Evolutionary conservation across 139 green algal species (phyloP), one percentile per base, ranked within the genome.

Genomic region (Closterium sp.): DNA sequence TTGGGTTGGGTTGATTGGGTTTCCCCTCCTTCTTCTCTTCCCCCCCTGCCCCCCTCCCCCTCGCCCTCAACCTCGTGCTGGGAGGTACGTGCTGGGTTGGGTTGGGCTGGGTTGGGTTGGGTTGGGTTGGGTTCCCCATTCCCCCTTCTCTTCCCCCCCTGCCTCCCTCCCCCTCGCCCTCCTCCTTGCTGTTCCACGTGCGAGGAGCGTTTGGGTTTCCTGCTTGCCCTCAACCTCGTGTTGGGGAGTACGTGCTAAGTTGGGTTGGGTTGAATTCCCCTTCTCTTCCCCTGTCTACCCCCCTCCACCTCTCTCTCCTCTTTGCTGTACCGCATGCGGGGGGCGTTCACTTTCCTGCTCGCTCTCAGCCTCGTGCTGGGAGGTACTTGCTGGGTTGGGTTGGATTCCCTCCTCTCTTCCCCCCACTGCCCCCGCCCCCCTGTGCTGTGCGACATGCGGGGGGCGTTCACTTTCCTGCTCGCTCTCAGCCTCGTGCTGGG

Each of bases 41-140:
- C n/a, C 34, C 9, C 34, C 34, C 34, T 6, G 28, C 24, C 42
- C n/a, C n/a, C n/a, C n/a, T n/a, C n/a, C n/a, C n/a, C n/a, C 31
- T n/a, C n/a, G n/a, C n/a, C n/a, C 91, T 96, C 31, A 98, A 98
- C 91, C 97, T 97, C 86, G 95, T 97, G 38, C 38, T 62, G 97
- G 97, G 85, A 86, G 92, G 96, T 50, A 50, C 38, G 38, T 50
- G 38, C 38, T 9, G 4, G 7, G 5, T 50, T 38, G 32, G 32
- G 32, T 38, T 7, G n/a, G n/a, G 38, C 38, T 9, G 4, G 7
- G 5, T 50, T 9, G 4, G 7, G 5, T 50, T 9, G 4, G 7
- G 5, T 50, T 9, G 4, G 7, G 5, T 50, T 38, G 32, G 32
- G 32, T 38, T 7, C 32, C 38, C 7, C 38, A 7, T 50, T 50